These are phyloP conservation scores for Hypoxylon sp. DNA, from an alignment of 2,329 filamentous ascomycete species.

Conservation along the genomic window DNA sequence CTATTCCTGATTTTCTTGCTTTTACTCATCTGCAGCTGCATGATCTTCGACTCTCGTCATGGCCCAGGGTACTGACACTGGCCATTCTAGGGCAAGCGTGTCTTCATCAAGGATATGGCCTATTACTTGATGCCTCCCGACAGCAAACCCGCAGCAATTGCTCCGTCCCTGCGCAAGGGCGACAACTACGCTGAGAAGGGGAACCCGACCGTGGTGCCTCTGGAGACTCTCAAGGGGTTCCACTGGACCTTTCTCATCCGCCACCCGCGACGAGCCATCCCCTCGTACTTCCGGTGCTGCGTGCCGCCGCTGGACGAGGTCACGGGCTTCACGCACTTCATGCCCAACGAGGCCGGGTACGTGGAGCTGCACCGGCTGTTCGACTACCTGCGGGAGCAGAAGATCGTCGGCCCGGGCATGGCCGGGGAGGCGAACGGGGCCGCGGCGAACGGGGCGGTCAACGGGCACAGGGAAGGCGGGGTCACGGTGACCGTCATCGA, in stretches of 20 bases:
- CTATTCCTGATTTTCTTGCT: background rate
- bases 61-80: conserved; percentile 52
- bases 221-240: conserved; percentile 76
- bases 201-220: conserved; percentile 87
- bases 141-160: conserved; percentile 71
- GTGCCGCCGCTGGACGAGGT: conserved; percentile 82
- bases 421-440: conserved; percentile 55
- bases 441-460: too few relatives aligned
- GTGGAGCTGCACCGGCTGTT: conserved; percentile 86
- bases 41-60: conserved; percentile 23
- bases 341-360: conserved; percentile 89
- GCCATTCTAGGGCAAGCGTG: conserved; percentile 74
- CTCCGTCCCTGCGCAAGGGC: conserved; percentile 78
- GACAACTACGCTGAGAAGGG: conserved; percentile 59
- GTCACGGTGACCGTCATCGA: conserved; percentile 86
- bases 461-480: conserved; percentile 44
- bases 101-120: conserved; percentile 98
- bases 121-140: conserved; percentile 87
- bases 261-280: conserved; percentile 89
- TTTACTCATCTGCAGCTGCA: conserved; percentile 4
- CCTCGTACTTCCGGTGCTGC: conserved; percentile 94
- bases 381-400: conserved; percentile 77
- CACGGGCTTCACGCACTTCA: conserved; percentile 87
- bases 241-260: conserved; percentile 98
- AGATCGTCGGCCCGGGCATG: conserved; percentile 73